phyloP scores from a whole-genome alignment of 352 stramenopile species.

The Pythium monospermum region DNA sequence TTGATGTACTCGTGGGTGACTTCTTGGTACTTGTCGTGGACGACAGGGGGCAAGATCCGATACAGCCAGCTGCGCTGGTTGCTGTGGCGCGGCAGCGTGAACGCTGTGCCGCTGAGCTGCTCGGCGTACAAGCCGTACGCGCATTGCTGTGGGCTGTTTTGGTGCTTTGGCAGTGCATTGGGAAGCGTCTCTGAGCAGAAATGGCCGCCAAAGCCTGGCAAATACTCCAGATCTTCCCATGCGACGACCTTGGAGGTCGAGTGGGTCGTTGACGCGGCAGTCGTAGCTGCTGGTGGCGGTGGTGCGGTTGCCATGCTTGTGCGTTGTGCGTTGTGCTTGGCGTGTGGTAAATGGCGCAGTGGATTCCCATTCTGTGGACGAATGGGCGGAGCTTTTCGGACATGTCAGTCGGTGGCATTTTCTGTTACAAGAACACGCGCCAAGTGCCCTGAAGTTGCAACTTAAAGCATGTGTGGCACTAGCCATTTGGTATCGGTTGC shows the following conservation, averaged over 20 bases:
- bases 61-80: conserved; percentile 94
- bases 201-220: conserved; percentile 90
- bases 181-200: conserved; percentile 92
- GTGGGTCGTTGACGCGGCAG: no score
- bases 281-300: no score
- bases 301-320: no score
- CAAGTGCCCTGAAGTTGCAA: no score
- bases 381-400: not conserved
- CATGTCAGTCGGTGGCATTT: not conserved
- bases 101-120: conserved; percentile 95
- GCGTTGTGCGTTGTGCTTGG: not conserved
- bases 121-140: conserved; percentile 92
- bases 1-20: conserved; percentile 48
- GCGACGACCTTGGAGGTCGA: conserved; percentile 19
- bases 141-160: conserved; percentile 95
- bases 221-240: conserved; percentile 80
- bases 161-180: conserved; percentile 83
- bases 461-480: conserved; percentile 18
- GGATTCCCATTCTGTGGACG: not conserved
- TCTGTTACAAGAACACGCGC: not conserved
- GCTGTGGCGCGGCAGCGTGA: conserved; percentile 89
- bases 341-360: not conserved
- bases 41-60: conserved; percentile 83
- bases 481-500: no score
- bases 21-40: conserved; percentile 69